phyloP scores from a whole-genome alignment of 2,329 filamentous ascomycete genomes.

The Aspergillus aculeatus region DNA sequence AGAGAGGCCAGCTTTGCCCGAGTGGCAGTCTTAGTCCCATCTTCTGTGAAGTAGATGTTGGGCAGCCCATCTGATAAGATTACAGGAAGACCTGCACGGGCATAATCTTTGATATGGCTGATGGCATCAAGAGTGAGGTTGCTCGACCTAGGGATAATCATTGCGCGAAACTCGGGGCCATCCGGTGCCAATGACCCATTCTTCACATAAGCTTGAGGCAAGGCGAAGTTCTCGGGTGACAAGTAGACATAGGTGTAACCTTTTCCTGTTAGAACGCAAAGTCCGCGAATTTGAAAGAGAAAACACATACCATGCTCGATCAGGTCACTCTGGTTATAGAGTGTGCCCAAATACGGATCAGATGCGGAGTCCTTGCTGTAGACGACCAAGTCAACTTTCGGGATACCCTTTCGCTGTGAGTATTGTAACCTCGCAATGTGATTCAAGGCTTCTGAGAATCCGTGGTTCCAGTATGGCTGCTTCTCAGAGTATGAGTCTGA shows the following conservation, averaged over 20 bases:
- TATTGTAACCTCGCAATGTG: constrained; percentile 19
- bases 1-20: constrained; percentile 20
- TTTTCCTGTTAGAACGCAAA: constrained; percentile 1
- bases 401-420: constrained; percentile 32
- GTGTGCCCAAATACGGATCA: constrained; percentile 10
- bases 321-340: constrained; percentile 15
- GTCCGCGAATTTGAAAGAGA: too few species aligned
- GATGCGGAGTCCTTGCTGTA: constrained; percentile 33
- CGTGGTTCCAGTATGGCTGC: constrained; percentile 20
- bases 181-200: constrained; percentile 30
- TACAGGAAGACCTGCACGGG: constrained; percentile 35
- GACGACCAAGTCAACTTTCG: constrained; percentile 45
- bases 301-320: constrained; percentile 12
- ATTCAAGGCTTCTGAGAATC: constrained; percentile 17
- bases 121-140: constrained; percentile 17
- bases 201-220: constrained; percentile 38
- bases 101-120: constrained; percentile 12
- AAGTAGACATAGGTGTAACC: constrained; percentile 49
- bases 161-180: constrained; percentile 25
- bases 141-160: constrained; percentile 16
- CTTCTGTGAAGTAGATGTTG: background rate
- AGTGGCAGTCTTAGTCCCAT: constrained; percentile 32
- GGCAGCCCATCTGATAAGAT: constrained; percentile 30
- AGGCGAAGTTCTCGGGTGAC: constrained; percentile 46
- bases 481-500: constrained; percentile 31